Percentiles rank a stretch among this genome's conserved stretches.
Conservation (phyloP, 345 rosid species). For the Linum trigynum region DNA sequence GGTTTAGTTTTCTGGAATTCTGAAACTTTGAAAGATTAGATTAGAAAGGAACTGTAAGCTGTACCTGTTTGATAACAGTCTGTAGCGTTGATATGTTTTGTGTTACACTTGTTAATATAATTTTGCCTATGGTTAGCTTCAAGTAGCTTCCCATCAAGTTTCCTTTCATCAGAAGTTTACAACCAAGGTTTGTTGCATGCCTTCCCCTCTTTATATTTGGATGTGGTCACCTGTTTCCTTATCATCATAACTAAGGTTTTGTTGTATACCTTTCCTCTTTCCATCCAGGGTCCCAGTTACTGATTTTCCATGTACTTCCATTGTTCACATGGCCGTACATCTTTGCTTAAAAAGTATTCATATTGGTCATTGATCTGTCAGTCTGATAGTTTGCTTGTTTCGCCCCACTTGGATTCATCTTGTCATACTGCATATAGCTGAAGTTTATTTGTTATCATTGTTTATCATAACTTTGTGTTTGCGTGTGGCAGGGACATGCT, state of each 20-base stretch:
- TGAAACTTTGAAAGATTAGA: too few relatives aligned
- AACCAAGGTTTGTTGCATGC: too few relatives aligned
- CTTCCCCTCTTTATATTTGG: too few relatives aligned
- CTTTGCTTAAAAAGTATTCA: background rate
- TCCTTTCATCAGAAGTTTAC: background rate
- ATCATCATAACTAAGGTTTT: too few relatives aligned
- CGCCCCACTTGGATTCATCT: background rate
- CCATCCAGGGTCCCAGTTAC: too few relatives aligned
- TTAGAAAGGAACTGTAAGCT: too few relatives aligned
- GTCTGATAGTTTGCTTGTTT: background rate
- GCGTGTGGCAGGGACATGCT: slow-evolving; percentile 51
- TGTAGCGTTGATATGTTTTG: too few relatives aligned
- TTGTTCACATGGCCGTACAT: background rate
- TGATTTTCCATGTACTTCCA: background rate
- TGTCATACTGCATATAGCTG: background rate
- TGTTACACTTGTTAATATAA: background rate
- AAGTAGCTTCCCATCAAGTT: background rate
- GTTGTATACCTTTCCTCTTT: too few relatives aligned
- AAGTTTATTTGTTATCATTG: background rate
- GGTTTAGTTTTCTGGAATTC: too few relatives aligned
- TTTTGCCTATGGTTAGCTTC: background rate
- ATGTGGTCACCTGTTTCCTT: too few relatives aligned
- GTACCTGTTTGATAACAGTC: too few relatives aligned
- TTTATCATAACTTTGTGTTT: slow-evolving; percentile 9
- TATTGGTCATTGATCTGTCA: background rate